phyloP scores from a whole-genome alignment of 768 basidiomycete genomes.

The Hirschioporus abietinus region DNA sequence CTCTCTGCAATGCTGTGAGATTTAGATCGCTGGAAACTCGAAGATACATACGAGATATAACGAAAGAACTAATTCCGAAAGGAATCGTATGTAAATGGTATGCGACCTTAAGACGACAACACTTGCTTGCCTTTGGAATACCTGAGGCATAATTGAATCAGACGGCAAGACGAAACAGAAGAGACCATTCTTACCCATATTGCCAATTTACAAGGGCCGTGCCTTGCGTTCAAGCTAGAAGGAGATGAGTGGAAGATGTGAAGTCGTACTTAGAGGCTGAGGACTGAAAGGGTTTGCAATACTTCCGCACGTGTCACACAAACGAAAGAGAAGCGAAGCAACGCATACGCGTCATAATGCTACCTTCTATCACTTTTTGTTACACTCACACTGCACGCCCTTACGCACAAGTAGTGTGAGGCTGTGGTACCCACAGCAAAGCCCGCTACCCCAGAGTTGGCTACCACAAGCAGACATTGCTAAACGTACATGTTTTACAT shows the following conservation, averaged over 20 bases:
- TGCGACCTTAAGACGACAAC: background rate
- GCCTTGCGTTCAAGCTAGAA: background rate
- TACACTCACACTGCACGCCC: too few species aligned
- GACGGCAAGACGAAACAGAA: background rate
- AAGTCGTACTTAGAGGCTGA: background rate
- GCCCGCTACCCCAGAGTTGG: too few species aligned
- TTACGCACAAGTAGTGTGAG: too few species aligned
- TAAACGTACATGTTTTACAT: too few species aligned
- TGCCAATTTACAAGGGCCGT: background rate
- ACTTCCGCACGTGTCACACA: too few species aligned
- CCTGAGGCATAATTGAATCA: constrained; percentile 22
- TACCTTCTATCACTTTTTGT: too few species aligned
- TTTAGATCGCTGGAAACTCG: background rate
- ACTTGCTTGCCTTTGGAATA: constrained; percentile 42
- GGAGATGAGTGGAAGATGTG: background rate
- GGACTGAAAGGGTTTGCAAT: background rate
- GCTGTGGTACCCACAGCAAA: too few species aligned
- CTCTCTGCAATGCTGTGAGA: constrained; percentile 50
- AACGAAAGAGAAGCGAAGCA: too few species aligned
- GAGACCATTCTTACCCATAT: background rate
- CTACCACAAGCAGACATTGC: too few species aligned
- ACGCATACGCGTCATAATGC: too few species aligned
- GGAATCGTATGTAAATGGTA: constrained; percentile 5
- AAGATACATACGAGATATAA: constrained; percentile 75
- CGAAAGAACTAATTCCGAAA: constrained; percentile 73